Evolutionary conservation across 2,329 filamentous ascomycete genomes (phyloP), one percentile per base, ranked within the genome.

Genomic region (Aciculosporium take): DNA sequence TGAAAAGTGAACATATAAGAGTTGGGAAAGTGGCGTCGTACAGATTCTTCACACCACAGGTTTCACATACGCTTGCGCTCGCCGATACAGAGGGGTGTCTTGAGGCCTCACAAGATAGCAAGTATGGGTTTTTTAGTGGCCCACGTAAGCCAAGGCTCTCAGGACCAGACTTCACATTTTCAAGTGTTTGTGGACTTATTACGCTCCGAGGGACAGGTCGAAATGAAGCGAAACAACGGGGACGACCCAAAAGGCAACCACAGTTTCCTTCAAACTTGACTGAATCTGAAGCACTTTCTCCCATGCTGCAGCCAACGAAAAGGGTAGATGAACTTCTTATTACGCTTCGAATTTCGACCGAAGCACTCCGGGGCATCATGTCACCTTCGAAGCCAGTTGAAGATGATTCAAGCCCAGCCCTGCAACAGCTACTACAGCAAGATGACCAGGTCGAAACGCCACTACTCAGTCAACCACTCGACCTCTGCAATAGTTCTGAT

Each of bases 21-120:
- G 45, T 48, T 12, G 61, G 61, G 9, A 64, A 62, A 44, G 52
- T 61, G 20, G 59, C 59, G 20, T 62, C 59, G 1, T 61, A 58
- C 47, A 48, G 53, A 21, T 61, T 59, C 30, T 60, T 51, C 36
- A 45, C 46, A 12, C 29, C 48, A 12, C 36, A 24, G n/a, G 4
- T 20, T 10, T 27, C 20, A 13, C 13, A 13, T 5, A 18, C 37
- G 3, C 24, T 18, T 13, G 23, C 24, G 17, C 28, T 25, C 12
- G 5, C 13, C 20, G 13, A 27, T 29, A 23, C 10, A 3, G 3
- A 39, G 7, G 29, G 42, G 45, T 23, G 23, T 18, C 37, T 2
- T 28, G n/a, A 31, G 31, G 25, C 20, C 9, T 38, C 35, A 42
- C 49, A 21, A 36, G 47, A 13, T 13, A 17, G 17, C 24, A 28